Evolutionary conservation across 352 stramenopile species (phyloP), one percentile per base, ranked within the genome.

Genomic region (Peronosclerospora sorghi): DNA sequence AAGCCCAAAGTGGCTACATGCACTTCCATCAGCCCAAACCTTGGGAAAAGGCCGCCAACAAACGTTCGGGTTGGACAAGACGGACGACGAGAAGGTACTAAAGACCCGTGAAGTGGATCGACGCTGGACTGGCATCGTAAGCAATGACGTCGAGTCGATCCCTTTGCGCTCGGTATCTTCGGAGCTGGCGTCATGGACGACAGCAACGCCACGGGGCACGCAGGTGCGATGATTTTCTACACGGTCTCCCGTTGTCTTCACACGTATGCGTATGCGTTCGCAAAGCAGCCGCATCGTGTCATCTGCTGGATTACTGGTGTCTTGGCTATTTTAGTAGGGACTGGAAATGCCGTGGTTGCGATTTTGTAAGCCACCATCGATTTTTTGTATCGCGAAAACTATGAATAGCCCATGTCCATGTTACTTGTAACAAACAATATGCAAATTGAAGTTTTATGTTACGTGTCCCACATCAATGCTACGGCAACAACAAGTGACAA

Each of bases 71-170:
- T 50, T 77, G 5, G 32, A 49, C 12, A 50, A 43, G n/a, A 34
- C 48, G 8, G 47, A 34, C 35, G 43, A 57, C 17, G 54, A 62
- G 15, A 45, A 61, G 20, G 48, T 62, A 32, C 41, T 48, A 18
- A 61, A 59, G 24, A 57, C 65, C 38, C 59, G 61, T 35, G 20
- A 56, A 8, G 39, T 54, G 18, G 61, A 73, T 35, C 42, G 65
- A 29, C 64, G 64, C 35, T 82, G 69, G 69, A 46, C 65, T 23
- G 56, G 69, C 36, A 71, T 82, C 51, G 52, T 82, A 28, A 54
- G 59, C 51, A 82, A 82, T 54, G 69, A 82, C 38, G 53, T 82
- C 41, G 69, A 82, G 51, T 67, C 62, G 28, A 64, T 82, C 34
- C 69, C 69, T 37, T 82, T 27, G 69, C 50, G 20, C 53, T 82